Conservation (phyloP, 176 grass and related monocot genomes). For the Raddia distichophylla region DNA sequence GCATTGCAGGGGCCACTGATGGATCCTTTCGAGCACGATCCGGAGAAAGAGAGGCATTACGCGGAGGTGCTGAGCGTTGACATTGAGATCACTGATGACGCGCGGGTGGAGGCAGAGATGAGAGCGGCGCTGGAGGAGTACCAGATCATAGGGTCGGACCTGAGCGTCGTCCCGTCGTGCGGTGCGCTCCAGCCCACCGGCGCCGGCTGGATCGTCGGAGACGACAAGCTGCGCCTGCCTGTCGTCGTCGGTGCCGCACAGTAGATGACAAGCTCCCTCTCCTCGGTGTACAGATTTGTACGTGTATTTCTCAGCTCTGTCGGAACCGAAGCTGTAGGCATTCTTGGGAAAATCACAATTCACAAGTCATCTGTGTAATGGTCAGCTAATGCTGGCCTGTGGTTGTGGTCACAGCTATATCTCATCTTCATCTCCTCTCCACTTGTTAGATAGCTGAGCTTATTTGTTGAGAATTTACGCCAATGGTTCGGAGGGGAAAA, state of each 20-base stretch:
- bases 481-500: too few species aligned
- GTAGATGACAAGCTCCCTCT: not conserved
- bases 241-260: conserved; percentile 7
- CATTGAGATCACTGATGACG: conserved; percentile 55
- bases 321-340: too few species aligned
- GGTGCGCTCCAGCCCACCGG: conserved; percentile 60
- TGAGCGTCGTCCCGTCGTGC: conserved; percentile 69
- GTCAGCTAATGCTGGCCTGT: too few species aligned
- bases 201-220: conserved; percentile 89
- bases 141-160: conserved; percentile 64
- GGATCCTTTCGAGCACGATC: conserved; percentile 83
- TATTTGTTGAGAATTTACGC: too few species aligned
- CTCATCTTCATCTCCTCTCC: too few species aligned
- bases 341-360: too few species aligned
- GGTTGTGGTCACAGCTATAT: too few species aligned
- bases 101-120: conserved; percentile 58
- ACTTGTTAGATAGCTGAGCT: too few species aligned
- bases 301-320: too few species aligned
- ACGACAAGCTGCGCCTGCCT: conserved; percentile 48
- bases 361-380: too few species aligned
- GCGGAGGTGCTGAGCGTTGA: conserved; percentile 54
- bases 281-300: not conserved
- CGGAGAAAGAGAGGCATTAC: conserved; percentile 68
- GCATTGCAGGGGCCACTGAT: conserved; percentile 68
- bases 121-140: conserved; percentile 57